phyloP scores from a whole-genome alignment of 2,329 filamentous ascomycete genomes.

The Penicillium sp. region DNA sequence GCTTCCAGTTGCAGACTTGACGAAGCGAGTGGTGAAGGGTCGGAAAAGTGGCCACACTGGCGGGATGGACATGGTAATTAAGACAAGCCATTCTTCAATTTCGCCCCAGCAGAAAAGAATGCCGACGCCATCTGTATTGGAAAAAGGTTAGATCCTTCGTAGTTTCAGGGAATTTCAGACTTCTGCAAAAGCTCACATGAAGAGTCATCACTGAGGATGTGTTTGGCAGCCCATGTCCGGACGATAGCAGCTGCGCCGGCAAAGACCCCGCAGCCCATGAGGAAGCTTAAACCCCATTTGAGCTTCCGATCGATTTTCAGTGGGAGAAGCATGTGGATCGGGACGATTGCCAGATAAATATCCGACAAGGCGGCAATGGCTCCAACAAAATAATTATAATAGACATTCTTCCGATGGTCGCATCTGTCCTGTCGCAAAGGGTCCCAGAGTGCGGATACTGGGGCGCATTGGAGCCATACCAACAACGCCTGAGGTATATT shows the following conservation, averaged over 20 bases:
- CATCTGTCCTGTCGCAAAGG: slow-evolving; percentile 13
- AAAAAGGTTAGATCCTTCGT: too few relatives aligned
- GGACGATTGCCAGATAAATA: slow-evolving; percentile 18
- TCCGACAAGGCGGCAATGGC: slow-evolving; percentile 16
- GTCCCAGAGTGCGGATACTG: slow-evolving; percentile 15
- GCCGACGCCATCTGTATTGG: slow-evolving; percentile 12
- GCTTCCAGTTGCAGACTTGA: slow-evolving; percentile 11
- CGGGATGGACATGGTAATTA: slow-evolving; percentile 21
- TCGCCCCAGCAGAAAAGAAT: slow-evolving; percentile 18
- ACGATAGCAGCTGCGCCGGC: slow-evolving; percentile 18
- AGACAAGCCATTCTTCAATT: slow-evolving; percentile 20
- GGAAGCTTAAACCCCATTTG: slow-evolving; percentile 19
- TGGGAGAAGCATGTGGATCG: slow-evolving; percentile 16
- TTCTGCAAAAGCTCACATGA: slow-evolving; percentile 9
- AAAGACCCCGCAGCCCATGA: slow-evolving; percentile 20
- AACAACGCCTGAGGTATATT: slow-evolving; percentile 18
- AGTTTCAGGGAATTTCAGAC: too few relatives aligned
- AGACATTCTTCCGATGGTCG: slow-evolving; percentile 15
- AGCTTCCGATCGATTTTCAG: slow-evolving; percentile 17
- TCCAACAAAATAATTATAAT: slow-evolving; percentile 19
- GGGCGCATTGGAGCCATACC: slow-evolving; percentile 18
- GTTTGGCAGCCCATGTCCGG: slow-evolving; percentile 17
- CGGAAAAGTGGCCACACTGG: slow-evolving; percentile 19
- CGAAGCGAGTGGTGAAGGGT: slow-evolving; percentile 15
- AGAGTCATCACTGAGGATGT: slow-evolving; percentile 13